Evolutionary conservation across 768 basidiomycete genomes (phyloP).

Genomic region (Strobilomyces dryophilus): DNA sequence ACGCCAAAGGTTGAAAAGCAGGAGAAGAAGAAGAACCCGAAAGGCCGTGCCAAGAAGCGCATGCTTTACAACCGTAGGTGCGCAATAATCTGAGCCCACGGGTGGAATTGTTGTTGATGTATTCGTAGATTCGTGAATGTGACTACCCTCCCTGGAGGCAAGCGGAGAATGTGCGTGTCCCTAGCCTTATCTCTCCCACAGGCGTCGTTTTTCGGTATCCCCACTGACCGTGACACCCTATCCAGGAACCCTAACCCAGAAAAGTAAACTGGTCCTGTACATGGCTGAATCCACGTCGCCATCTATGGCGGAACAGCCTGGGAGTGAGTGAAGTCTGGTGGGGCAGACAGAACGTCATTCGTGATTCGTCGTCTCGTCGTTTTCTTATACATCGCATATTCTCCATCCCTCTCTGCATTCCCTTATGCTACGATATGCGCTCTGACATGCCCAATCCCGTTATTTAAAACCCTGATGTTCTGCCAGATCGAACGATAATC

Average conservation of each 20-base stretch:
- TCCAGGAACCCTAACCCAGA: constrained; percentile 30
- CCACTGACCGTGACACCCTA: constrained; percentile 3
- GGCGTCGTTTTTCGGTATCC: constrained; percentile 71
- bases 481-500: too few species aligned
- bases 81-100: constrained; percentile 22
- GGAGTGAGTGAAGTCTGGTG: constrained; percentile 11
- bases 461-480: not conserved
- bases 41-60: constrained; percentile 97
- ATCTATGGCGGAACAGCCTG: constrained; percentile 12
- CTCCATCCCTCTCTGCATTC: constrained; percentile 2
- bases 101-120: not conserved
- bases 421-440: constrained; percentile 22
- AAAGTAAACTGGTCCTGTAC: constrained; percentile 15
- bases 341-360: constrained; percentile 2
- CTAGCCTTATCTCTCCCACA: constrained; percentile 41
- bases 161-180: constrained; percentile 88
- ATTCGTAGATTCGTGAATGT: constrained; percentile 82
- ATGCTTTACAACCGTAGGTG: constrained; percentile 91
- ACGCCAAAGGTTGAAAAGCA: constrained; percentile 97
- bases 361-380: constrained; percentile 1
- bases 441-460: constrained; percentile 20
- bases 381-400: constrained; percentile 12
- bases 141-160: constrained; percentile 84
- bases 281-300: constrained; percentile 11
- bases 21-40: constrained; percentile 98